Base-by-base conservation (phyloP, 2,329 filamentous ascomycete species). In the Tolypocladium album region DNA sequence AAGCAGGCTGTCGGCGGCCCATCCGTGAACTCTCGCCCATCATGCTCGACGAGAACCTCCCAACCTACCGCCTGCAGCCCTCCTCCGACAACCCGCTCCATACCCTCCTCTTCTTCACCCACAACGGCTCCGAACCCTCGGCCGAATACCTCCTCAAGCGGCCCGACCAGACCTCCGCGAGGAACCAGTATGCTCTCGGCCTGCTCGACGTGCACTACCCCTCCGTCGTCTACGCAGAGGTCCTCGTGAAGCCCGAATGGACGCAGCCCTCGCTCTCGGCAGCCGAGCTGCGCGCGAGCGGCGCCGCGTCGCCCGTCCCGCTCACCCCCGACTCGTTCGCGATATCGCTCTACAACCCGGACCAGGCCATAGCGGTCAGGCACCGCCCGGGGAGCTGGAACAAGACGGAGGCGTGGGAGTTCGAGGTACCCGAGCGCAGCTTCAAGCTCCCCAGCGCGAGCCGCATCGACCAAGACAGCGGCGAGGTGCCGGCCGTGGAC, bases 41-140 rank as follows among this genome's bases (percentile, higher is more conserved):
- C 38, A 96, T 96, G 92, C 83, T 96, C 68, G 92, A 96, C 85
- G 90, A 95, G 73, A 96, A 92, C 74, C 84, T 97, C n/a, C 92
- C 92, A 60, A 91, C 82, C 53, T 87, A 85, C 69, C 80, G 76
- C 66, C 81, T 82, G 70, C 79, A 77, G 64, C 74, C 76, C 24
- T 78, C 78, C 40, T 74, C 80, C 60, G 79, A 83, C 60, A 80
- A 81, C 67, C 77, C 81, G 7, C 76, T 79, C 61, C 76, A 81
- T 70, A 88, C 75, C 66, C 79, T 82, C 69, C 80, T 84, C 61
- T 83, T 79, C 73, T 83, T 82, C 66, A 78, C 81, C 8, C 78
- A 95, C 67, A 85, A 92, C 74, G 93, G 92, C 72, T 88, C 88
- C 63, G 90, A 96, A 45, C 89, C 90, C 0, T 77, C 82, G 27